These are phyloP conservation scores for Tylopilus intermedius DNA, from an alignment of 768 basidiomycete genomes.

Conservation along the genomic window DNA sequence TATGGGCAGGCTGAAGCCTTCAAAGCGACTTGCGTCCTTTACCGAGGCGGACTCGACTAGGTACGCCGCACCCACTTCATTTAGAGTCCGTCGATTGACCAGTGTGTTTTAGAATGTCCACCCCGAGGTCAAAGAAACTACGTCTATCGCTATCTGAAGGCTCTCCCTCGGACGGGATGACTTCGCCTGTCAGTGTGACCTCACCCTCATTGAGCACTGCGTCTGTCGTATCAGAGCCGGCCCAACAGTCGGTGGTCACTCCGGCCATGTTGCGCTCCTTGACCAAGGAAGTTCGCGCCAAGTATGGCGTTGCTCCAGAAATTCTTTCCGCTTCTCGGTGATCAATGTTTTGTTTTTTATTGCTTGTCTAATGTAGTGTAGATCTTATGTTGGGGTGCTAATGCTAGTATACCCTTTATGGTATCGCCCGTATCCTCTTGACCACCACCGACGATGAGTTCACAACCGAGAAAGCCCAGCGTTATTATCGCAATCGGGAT, in stretches of 20 bases:
- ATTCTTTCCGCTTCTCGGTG: constrained; percentile 7
- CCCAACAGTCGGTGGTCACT: constrained; percentile 42
- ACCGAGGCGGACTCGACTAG: constrained; percentile 36
- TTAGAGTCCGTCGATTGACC: background rate
- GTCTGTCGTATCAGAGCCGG: constrained; percentile 33
- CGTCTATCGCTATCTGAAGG: constrained; percentile 38
- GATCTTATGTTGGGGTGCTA: too few species aligned
- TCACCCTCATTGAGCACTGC: constrained; percentile 48
- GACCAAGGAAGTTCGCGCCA: constrained; percentile 28
- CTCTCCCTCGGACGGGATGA: constrained; percentile 30
- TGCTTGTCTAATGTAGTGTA: background rate
- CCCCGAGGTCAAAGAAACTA: constrained; percentile 37
- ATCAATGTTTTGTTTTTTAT: background rate
- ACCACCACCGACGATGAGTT: constrained; percentile 20
- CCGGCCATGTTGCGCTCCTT: constrained; percentile 56
- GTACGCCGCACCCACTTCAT: constrained; percentile 26
- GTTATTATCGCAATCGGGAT: constrained; percentile 91
- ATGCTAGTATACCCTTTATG: constrained; percentile 10
- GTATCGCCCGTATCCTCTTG: constrained; percentile 7
- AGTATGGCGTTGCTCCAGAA: constrained; percentile 21
- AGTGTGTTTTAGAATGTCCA: constrained; percentile 19
- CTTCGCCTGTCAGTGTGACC: constrained; percentile 12
- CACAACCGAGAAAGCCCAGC: constrained; percentile 50
- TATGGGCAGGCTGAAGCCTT: constrained; percentile 40
- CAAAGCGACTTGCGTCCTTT: constrained; percentile 44